These are phyloP conservation scores for Fusarium citri DNA, from an alignment of 2,329 filamentous ascomycete species.

Conservation along the genomic window DNA sequence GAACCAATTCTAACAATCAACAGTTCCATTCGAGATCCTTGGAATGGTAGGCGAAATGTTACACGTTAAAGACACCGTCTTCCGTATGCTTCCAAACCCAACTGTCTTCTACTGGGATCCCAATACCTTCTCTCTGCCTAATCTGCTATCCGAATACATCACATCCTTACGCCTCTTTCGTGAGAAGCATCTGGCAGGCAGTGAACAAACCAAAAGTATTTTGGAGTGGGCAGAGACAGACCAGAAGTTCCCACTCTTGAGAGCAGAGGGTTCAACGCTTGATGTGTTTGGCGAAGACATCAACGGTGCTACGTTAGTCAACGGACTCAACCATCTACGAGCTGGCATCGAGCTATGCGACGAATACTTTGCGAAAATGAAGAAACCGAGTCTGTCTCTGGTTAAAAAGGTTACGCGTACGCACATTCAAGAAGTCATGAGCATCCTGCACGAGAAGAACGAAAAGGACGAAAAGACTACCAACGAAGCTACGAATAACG, in stretches of 20 bases:
- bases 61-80: constrained; percentile 52
- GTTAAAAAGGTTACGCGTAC: constrained; percentile 26
- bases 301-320: constrained; percentile 28
- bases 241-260: constrained; percentile 12
- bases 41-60: constrained; percentile 55
- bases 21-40: constrained; percentile 47
- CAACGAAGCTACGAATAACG: background rate
- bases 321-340: constrained; percentile 25
- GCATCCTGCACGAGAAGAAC: constrained; percentile 16
- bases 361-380: constrained; percentile 19
- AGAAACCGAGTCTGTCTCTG: constrained; percentile 3
- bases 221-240: constrained; percentile 28
- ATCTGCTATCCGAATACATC: constrained; percentile 22
- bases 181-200: background rate
- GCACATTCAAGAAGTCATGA: constrained; percentile 34
- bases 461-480: background rate
- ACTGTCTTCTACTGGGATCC: constrained; percentile 42
- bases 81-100: constrained; percentile 58
- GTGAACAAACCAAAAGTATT: constrained; percentile 12
- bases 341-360: constrained; percentile 29
- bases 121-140: constrained; percentile 27
- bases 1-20: background rate
- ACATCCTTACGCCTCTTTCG: background rate
- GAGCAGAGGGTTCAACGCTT: constrained; percentile 25
- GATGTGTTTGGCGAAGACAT: constrained; percentile 23